Conservation (phyloP, 2,329 filamentous ascomycete species). For the Lachnum nothofagi region DNA sequence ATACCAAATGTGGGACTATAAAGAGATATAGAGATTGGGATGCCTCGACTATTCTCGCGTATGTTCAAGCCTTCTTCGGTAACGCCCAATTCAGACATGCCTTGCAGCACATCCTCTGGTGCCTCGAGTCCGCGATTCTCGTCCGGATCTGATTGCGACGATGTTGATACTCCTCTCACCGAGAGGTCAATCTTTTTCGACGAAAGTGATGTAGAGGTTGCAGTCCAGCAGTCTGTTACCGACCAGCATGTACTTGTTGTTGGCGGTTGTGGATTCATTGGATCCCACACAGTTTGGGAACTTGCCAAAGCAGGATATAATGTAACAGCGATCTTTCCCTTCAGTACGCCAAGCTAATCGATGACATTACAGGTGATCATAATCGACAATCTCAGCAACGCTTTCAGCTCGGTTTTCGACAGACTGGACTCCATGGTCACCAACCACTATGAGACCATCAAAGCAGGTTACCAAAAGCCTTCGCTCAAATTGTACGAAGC, state of each 20-base stretch:
- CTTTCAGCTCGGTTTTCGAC: constrained; percentile 22
- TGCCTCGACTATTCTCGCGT: constrained; percentile 9
- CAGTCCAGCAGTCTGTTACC: constrained; percentile 11
- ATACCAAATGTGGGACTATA: constrained; percentile 15
- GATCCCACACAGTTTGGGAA: constrained; percentile 46
- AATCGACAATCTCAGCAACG: constrained; percentile 36
- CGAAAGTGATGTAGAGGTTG: constrained; percentile 19
- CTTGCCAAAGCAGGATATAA: constrained; percentile 45
- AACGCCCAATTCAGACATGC: constrained; percentile 12
- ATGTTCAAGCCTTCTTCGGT: constrained; percentile 11
- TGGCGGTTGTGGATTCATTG: constrained; percentile 45
- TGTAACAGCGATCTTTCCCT: constrained; percentile 7
- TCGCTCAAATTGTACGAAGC: constrained; percentile 27
- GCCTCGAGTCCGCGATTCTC: constrained; percentile 19
- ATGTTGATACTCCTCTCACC: constrained; percentile 23
- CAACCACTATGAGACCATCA: constrained; percentile 16
- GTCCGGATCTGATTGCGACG: constrained; percentile 18
- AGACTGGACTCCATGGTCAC: constrained; percentile 20
- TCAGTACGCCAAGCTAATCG: not conserved
- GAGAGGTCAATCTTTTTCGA: constrained; percentile 24
- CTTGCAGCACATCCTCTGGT: constrained; percentile 22
- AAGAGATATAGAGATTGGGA: constrained; percentile 16
- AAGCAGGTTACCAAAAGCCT: constrained; percentile 16
- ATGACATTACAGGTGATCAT: constrained; percentile 33
- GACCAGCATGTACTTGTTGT: constrained; percentile 37